Base-by-base conservation (phyloP, 352 stramenopile genomes). In the Phytophthora idaei region DNA sequence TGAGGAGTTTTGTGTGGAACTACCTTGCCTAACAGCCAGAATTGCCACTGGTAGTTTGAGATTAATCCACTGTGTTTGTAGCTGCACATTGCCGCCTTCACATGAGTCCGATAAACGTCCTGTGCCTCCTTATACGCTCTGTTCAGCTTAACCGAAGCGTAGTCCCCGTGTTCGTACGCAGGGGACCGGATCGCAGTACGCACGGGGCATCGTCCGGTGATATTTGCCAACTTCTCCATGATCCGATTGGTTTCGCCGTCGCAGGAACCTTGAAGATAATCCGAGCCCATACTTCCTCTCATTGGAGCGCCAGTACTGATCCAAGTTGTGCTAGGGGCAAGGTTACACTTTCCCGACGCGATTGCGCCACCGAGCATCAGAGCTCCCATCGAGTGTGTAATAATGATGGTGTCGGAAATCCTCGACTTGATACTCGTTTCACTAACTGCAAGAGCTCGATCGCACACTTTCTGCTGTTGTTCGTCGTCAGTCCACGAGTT, bases 331-430 rank as follows among this genome's bases (percentile, higher is more conserved):
- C 61, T 71, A 27, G 55, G 50, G 5, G 66, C 41, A 32, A 63
- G 32, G 14, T 39, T 66, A 54, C 63, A 56, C 32, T 56, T 56
- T 56, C 49, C 49, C 49, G 49, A 17, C 8, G 48, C 48, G 17
- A 56, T 56, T 56, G 32, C 49, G 49, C 29, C 48, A 2, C 29
- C 48, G 8, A 55, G 48, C 48, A 55, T 55, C 14, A 55, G 29
- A 31, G 48, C 31, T 29, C 28, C 70, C 67, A 78, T 78, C 21
- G 70, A 81, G 31, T 81, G 70, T 12, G 58, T 63, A n/a, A 78
- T 49, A 17, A 78, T 52, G 45, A 78, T 72, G 3, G 70, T 67
- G 41, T 78, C 53, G 7, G 48, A 46, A 68, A 46, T 57, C 2
- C 10, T 46, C 17, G 50, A 57, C 10, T 54, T 61, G 31, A 27